Conservation (phyloP, 495 filamentous ascomycete genomes). For the Annulohypoxylon moriforme region DNA sequence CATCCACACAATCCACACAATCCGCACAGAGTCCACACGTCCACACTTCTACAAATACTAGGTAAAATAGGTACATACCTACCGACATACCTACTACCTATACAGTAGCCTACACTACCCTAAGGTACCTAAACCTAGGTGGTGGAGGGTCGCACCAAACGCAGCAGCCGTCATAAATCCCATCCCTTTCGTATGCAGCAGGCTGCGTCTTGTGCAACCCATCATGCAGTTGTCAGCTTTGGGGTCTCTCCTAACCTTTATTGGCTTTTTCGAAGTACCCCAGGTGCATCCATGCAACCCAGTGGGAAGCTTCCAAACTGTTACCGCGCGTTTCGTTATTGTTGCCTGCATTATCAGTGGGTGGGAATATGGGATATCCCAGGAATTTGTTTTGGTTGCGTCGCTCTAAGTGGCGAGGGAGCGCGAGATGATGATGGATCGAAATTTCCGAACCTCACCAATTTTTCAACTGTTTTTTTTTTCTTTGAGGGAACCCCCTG, state of each 20-base stretch:
- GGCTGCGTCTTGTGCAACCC: conserved; percentile 46
- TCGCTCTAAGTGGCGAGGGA: conserved; percentile 7
- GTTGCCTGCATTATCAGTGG: conserved; percentile 32
- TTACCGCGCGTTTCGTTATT: conserved; percentile 39
- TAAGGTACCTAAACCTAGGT: conserved; percentile 23
- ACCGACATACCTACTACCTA: conserved; percentile 15
- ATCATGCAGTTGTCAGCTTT: conserved; percentile 48
- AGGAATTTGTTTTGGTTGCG: conserved; percentile 1
- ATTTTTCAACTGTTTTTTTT: not conserved
- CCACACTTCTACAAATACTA: not conserved
- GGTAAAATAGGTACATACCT: not conserved
- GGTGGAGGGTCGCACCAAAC: conserved; percentile 45
- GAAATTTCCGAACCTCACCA: conserved; percentile 24
- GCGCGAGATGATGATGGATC: conserved; percentile 20
- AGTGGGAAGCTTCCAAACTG: conserved; percentile 30
- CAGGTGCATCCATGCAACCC: conserved; percentile 44
- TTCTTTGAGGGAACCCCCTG: conserved; percentile 14
- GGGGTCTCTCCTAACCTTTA: conserved; percentile 38
- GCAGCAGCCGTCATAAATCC: conserved; percentile 46
- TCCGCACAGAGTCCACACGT: not conserved
- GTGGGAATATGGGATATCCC: conserved; percentile 26
- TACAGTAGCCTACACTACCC: conserved; percentile 23
- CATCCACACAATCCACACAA: not conserved
- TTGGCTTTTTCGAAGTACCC: conserved; percentile 39
- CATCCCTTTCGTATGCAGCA: conserved; percentile 46